Percentiles rank a stretch among this genome's conserved stretches.
Evolutionary conservation across 805 yeast species (phyloP).

Genomic region (Metschnikowia shivogae): DNA sequence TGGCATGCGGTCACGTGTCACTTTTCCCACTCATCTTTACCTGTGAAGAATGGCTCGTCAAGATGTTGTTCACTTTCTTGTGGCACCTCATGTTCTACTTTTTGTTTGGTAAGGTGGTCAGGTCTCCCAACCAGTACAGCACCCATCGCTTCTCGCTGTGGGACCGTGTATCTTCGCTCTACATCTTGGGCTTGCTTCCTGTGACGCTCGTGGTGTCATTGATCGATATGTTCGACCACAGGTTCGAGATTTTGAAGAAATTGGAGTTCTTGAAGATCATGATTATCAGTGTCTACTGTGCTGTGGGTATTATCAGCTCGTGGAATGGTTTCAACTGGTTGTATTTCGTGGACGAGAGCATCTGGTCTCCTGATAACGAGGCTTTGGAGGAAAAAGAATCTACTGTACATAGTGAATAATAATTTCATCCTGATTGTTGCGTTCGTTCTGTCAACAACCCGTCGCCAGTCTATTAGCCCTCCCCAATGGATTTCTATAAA

Average conservation of each 20-base stretch:
- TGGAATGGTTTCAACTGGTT: slow-evolving; percentile 91
- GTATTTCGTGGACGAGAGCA: slow-evolving; percentile 74
- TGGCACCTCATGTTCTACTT: slow-evolving; percentile 81
- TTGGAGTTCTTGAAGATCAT: slow-evolving; percentile 76
- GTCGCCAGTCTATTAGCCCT: too few species aligned
- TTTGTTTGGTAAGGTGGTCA: slow-evolving; percentile 66
- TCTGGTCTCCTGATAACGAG: slow-evolving; percentile 41
- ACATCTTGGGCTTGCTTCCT: slow-evolving; percentile 63
- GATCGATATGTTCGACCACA: slow-evolving; percentile 54
- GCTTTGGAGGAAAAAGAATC: not conserved
- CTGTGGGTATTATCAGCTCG: slow-evolving; percentile 75
- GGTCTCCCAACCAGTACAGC: slow-evolving; percentile 42
- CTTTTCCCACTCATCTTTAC: slow-evolving; percentile 83
- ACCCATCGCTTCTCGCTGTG: slow-evolving; percentile 25
- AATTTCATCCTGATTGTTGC: too few species aligned
- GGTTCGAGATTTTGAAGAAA: slow-evolving; percentile 47
- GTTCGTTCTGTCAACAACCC: too few species aligned
- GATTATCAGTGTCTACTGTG: slow-evolving; percentile 81
- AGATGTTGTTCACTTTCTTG: slow-evolving; percentile 68
- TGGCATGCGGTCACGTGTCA: slow-evolving; percentile 79
- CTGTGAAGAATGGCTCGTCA: slow-evolving; percentile 74
- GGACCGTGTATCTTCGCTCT: slow-evolving; percentile 66
- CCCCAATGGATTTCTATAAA: too few species aligned
- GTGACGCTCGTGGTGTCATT: slow-evolving; percentile 44
- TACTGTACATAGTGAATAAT: too few species aligned